These are phyloP conservation scores for Yamadazyma kanchanaburiensis DNA, from an alignment of 1,139 yeast species.

Conservation along the genomic window DNA sequence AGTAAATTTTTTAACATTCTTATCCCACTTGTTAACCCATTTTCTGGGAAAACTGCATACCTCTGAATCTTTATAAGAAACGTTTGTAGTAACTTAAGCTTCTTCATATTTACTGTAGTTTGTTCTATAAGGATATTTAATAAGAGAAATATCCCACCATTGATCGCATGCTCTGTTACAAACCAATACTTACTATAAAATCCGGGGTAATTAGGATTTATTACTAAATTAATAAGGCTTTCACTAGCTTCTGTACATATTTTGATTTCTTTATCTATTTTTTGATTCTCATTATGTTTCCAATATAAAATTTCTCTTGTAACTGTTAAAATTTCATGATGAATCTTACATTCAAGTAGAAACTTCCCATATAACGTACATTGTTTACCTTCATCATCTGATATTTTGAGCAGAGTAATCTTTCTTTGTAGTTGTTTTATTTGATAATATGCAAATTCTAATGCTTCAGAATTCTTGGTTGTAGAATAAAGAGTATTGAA, in stretches of 20 bases:
- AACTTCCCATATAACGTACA: constrained; percentile 1
- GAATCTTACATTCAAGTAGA: constrained; percentile 4
- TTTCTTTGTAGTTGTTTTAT: constrained; percentile 1
- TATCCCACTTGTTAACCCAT: constrained; percentile 5
- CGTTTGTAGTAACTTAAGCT: constrained; percentile 4
- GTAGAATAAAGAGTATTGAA: not conserved
- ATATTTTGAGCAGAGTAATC: not conserved
- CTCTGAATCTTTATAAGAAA: constrained; percentile 3
- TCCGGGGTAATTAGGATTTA: constrained; percentile 7
- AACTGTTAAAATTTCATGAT: constrained; percentile 8
- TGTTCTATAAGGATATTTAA: constrained; percentile 10
- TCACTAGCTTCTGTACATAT: constrained; percentile 5
- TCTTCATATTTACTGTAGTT: constrained; percentile 1
- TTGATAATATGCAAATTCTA: constrained; percentile 5
- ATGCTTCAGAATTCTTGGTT: constrained; percentile 1
- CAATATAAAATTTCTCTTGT: constrained; percentile 4
- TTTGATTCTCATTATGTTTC: constrained; percentile 4
- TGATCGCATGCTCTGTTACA: constrained; percentile 10
- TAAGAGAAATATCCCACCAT: constrained; percentile 12
- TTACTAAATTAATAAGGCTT: constrained; percentile 8
- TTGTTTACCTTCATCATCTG: not conserved
- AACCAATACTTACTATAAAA: constrained; percentile 14
- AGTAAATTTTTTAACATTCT: constrained; percentile 5
- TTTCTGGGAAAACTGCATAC: not conserved
- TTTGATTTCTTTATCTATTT: constrained; percentile 5